Conservation (phyloP, 2,329 filamentous ascomycete species). For the Dothistroma pini region DNA sequence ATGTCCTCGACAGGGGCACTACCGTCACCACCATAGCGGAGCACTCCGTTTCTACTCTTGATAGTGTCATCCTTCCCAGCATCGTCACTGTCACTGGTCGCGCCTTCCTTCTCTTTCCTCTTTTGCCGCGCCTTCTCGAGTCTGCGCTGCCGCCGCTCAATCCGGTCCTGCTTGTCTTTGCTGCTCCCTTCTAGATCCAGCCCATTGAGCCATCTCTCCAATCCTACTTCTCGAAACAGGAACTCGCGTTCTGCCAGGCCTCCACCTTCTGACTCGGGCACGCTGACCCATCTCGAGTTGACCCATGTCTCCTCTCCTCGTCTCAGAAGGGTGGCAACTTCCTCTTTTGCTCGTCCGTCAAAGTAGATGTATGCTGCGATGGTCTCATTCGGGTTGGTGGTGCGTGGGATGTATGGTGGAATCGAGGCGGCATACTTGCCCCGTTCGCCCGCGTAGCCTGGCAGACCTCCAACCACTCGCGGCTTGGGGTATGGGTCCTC, state of each 20-base stretch:
- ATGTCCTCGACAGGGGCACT: conserved; percentile 67
- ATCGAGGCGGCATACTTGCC: conserved; percentile 58
- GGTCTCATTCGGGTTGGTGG: conserved; percentile 89
- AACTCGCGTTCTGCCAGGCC: conserved; percentile 96
- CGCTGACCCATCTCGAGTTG: conserved; percentile 95
- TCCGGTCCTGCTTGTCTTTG: conserved; percentile 74
- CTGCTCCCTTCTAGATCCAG: conserved; percentile 80
- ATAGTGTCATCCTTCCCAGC: conserved; percentile 42
- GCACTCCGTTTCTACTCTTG: conserved; percentile 51
- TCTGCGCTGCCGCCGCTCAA: conserved; percentile 54
- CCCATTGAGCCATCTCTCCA: conserved; percentile 95
- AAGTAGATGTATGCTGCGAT: conserved; percentile 99
- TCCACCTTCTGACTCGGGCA: conserved; percentile 85
- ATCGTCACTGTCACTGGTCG: conserved; percentile 47
- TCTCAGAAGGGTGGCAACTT: conserved; percentile 88
- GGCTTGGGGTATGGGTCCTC: conserved; percentile 77
- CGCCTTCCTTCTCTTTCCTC: conserved; percentile 52
- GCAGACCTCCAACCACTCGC: conserved; percentile 71
- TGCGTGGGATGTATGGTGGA: conserved; percentile 85
- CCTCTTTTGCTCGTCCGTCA: conserved; percentile 89
- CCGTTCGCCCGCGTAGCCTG: conserved; percentile 51
- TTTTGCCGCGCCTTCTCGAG: conserved; percentile 83
- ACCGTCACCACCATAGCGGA: conserved; percentile 77
- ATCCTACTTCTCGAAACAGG: conserved; percentile 90
- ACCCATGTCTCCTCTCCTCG: conserved; percentile 99